Conservation (phyloP, 768 basidiomycete species). For the Phaeotremella fagi region DNA sequence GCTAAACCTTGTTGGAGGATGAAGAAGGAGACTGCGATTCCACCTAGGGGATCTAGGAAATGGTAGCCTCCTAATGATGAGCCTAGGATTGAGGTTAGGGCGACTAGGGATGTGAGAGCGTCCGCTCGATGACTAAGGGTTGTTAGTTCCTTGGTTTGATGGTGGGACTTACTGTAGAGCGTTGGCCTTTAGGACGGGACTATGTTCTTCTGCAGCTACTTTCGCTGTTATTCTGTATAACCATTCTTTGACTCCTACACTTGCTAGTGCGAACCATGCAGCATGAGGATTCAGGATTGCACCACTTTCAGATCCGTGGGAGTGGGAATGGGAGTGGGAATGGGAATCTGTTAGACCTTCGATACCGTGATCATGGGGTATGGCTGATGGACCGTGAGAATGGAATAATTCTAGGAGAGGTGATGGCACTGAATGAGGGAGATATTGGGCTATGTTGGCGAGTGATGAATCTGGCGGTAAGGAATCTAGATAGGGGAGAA, state of each 20-base stretch:
- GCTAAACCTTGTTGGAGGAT: constrained; percentile 73
- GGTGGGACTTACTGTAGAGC: constrained; percentile 62
- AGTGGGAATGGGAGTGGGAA: constrained; percentile 50
- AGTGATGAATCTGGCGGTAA: constrained; percentile 57
- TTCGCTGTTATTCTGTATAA: constrained; percentile 80
- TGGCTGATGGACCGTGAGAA: constrained; percentile 53
- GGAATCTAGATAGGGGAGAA: constrained; percentile 62
- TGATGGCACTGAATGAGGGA: constrained; percentile 43
- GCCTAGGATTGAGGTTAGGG: constrained; percentile 85
- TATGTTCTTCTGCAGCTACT: constrained; percentile 85
- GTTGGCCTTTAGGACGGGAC: constrained; percentile 89
- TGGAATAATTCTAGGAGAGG: constrained; percentile 48
- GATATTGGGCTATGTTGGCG: constrained; percentile 31
- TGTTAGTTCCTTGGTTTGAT: background rate
- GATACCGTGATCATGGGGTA: constrained; percentile 52
- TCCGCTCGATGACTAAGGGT: constrained; percentile 76
- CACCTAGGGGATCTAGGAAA: constrained; percentile 88
- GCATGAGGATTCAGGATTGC: constrained; percentile 77
- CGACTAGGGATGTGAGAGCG: constrained; percentile 86
- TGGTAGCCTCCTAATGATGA: constrained; percentile 71
- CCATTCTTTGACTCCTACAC: constrained; percentile 85
- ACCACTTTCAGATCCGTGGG: constrained; percentile 42
- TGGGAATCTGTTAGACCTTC: constrained; percentile 23
- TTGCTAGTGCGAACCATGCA: constrained; percentile 86
- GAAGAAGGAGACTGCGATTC: constrained; percentile 80